Base-by-base conservation (phyloP, 73 alveolate genomes). In the Symbiodinium natans region DNA sequence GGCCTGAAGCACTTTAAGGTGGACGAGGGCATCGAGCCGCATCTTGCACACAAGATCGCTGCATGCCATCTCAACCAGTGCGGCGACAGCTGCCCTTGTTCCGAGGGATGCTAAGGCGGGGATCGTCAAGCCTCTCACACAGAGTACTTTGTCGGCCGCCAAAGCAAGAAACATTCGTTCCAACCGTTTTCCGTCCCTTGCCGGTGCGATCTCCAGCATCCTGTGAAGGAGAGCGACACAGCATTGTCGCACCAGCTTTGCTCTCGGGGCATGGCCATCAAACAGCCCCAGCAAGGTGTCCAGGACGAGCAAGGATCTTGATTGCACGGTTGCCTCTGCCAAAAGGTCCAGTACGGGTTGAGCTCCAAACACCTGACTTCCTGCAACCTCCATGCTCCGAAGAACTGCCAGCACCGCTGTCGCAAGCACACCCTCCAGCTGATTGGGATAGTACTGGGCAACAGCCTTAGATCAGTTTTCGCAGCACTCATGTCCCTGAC, bases 61-160 rank as follows among this genome's bases (percentile, higher is more conserved):
- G 86, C 86, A 59, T 10, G 68, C 86, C 86, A 88, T 63, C 95
- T 88, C 95, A 31, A 88, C 95, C 27, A 88, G 63, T 4, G 95
- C 54, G 11, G 86, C 86, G 21, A 88, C 19, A 38, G 86, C 74
- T 83, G 48, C 86, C 10, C 43, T 54, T 4, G 84, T 87, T 56
- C 94, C 94, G 86, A 88, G 38, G 36, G 42, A 38, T 8, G 95
- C 95, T 38, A 63, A 34, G 48, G 71, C n/a, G 17, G 95, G 95
- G 36, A 68, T 33, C 31, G 95, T n/a, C 68, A 40, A 54, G 36
- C 42, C 23, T n/a, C 95, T 52, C 46, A 88, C 46, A 10, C 86
- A 42, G 36, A 42, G 48, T 15, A 27, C 73, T 59, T 88, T 88
- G 95, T 88, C 95, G 71, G 80, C 23, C 10, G 95, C 95, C 19